Base-by-base conservation (phyloP, 331 rosid genomes). In the Prunus yedoensis region DNA sequence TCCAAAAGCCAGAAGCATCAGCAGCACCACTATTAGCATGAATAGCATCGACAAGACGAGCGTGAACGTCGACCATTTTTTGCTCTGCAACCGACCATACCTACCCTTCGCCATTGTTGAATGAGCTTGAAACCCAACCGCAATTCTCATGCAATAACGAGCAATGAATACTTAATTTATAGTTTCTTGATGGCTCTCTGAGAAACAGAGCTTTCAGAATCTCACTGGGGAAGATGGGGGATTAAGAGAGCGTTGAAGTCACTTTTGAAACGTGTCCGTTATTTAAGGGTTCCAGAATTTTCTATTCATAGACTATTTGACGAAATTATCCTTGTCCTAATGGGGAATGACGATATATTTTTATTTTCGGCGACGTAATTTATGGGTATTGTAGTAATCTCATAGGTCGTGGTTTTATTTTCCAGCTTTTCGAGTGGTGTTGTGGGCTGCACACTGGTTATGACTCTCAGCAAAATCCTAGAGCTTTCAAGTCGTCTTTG, bases 1-100 rank as follows among this genome's bases (percentile, higher is more conserved):
- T n/a, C 94, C 97, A 28, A 92, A 84, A 16, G 88, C 91, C 66
- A 85, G 78, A 35, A 89, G 88, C 74, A 89, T 72, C 15, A 91
- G 81, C 51, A 92, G 74, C 17, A 92, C 80, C 1, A 87, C 45
- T 3, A 94, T 70, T 30, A 88, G 86, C 85, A 88, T 83, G 74
- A 87, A 78, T 74, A 92, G 83, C 76, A 66, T 77, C 71, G 84
- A 81, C 68, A 84, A 70, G 74, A 81, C 71, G 30, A 92, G 84
- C 75, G 80, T 83, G 74, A 87, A 68, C 38, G 83, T 84, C 56
- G 89, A 84, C 85, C 78, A 77, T 85, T 76, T 88, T 85, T 75
- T 84, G 81, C 78, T 80, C 53, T 76, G 87, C 54, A 83, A 56
- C 8, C 92, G 78, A 47, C 71, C 14, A 47, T 80, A 66, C 77